These are phyloP conservation scores for Phytophthora sansomeana DNA, from an alignment of 352 stramenopile genomes.

Conservation along the genomic window DNA sequence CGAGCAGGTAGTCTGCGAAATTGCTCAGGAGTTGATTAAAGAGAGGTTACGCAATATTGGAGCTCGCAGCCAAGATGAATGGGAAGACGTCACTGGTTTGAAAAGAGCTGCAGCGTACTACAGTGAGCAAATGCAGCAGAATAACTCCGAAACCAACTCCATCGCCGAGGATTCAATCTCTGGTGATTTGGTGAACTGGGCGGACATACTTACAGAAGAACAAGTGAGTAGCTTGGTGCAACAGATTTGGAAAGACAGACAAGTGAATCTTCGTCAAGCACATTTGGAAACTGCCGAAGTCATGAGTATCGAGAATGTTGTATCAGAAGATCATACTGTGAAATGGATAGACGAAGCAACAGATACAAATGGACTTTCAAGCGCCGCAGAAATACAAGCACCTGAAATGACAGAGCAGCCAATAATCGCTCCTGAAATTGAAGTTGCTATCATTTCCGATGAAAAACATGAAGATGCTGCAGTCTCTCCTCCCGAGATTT, in stretches of 20 bases:
- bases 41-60: conserved; percentile 26
- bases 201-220: conserved; percentile 54
- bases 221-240: conserved; percentile 54
- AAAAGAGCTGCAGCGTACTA: conserved; percentile 50
- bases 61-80: background rate
- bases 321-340: background rate
- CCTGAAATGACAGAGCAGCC: conserved; percentile 8
- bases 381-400: conserved; percentile 26
- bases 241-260: conserved; percentile 50
- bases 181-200: conserved; percentile 32
- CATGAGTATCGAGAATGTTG: conserved; percentile 1
- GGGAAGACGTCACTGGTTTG: conserved; percentile 45
- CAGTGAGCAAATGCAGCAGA: conserved; percentile 19
- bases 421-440: background rate
- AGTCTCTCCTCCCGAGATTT: background rate
- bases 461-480: background rate
- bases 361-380: conserved; percentile 39
- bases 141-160: background rate
- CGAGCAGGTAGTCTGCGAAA: conserved; percentile 39
- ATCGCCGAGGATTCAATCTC: conserved; percentile 19
- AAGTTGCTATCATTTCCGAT: background rate
- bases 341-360: conserved; percentile 37
- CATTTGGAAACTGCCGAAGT: background rate
- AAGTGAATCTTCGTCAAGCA: conserved; percentile 2
- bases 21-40: conserved; percentile 48